These are phyloP conservation scores for Pythium vanterpoolii DNA, from an alignment of 352 stramenopile genomes.

Conservation along the genomic window DNA sequence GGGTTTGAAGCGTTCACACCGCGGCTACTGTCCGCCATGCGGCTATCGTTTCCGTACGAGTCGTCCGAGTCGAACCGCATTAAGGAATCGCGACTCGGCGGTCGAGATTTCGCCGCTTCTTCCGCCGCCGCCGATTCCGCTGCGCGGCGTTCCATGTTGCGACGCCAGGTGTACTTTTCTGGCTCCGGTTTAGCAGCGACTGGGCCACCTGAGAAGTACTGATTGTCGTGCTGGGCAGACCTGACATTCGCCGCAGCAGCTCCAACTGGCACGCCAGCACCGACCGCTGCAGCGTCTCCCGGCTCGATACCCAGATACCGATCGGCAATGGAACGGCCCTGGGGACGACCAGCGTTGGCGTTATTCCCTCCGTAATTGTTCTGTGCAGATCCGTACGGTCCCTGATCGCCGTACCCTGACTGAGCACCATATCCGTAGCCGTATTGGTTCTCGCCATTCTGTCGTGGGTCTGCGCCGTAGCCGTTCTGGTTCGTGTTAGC, in stretches of 20 bases:
- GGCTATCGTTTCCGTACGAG: slow-evolving; percentile 8
- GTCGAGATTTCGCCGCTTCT: slow-evolving; percentile 4
- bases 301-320: slow-evolving; percentile 15
- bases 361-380: slow-evolving; percentile 1
- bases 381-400: not conserved
- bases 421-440: slow-evolving; percentile 6
- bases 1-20: not conserved
- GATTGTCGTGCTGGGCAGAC: slow-evolving; percentile 10
- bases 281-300: not conserved
- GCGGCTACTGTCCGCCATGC: not conserved
- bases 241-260: slow-evolving; percentile 2
- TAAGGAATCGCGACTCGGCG: slow-evolving; percentile 9
- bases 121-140: slow-evolving; percentile 15
- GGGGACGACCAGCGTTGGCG: not conserved
- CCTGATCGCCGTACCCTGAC: not conserved
- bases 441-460: not conserved
- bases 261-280: slow-evolving; percentile 7
- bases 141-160: slow-evolving; percentile 24
- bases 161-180: slow-evolving; percentile 21
- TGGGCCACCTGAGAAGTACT: not conserved
- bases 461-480: not conserved
- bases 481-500: not conserved
- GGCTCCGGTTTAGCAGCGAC: slow-evolving; percentile 14
- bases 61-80: slow-evolving; percentile 24
- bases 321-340: slow-evolving; percentile 21